These are phyloP conservation scores for Tolypocladium capitatum DNA, from an alignment of 2,329 filamentous ascomycete species.

Conservation along the genomic window DNA sequence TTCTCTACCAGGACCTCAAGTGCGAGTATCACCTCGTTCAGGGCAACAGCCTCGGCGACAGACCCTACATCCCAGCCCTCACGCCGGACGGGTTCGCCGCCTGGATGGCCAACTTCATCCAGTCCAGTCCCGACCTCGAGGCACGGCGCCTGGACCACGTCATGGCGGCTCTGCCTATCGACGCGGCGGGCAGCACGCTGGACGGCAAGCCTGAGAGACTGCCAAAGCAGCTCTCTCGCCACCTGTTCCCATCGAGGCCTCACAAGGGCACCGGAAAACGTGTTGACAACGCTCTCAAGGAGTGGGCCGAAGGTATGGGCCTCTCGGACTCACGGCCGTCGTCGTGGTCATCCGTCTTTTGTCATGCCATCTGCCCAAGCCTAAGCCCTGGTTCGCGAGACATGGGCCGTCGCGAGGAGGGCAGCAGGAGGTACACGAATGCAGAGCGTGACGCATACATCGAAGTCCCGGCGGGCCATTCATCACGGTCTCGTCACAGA, in stretches of 20 bases:
- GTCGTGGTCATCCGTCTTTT: constrained; percentile 1
- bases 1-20: constrained; percentile 40
- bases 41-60: constrained; percentile 27
- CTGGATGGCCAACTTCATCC: constrained; percentile 62
- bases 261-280: constrained; percentile 45
- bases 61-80: constrained; percentile 48
- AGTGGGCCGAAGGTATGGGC: constrained; percentile 18
- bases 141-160: constrained; percentile 55
- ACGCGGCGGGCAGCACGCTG: constrained; percentile 38
- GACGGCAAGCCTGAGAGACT: constrained; percentile 57
- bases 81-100: constrained; percentile 54
- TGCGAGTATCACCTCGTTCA: constrained; percentile 56
- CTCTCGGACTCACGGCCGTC: background rate
- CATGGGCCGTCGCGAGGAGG: background rate
- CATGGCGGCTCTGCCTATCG: constrained; percentile 57
- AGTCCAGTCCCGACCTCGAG: constrained; percentile 65
- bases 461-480: background rate
- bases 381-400: background rate
- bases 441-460: background rate
- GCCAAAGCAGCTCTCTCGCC: constrained; percentile 63
- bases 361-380: constrained; percentile 1
- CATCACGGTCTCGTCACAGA: background rate
- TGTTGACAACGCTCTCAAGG: constrained; percentile 45
- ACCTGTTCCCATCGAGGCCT: constrained; percentile 51
- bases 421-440: background rate